Conservation (phyloP, 257 asterid genomes). For the Knoxia roxburghii region DNA sequence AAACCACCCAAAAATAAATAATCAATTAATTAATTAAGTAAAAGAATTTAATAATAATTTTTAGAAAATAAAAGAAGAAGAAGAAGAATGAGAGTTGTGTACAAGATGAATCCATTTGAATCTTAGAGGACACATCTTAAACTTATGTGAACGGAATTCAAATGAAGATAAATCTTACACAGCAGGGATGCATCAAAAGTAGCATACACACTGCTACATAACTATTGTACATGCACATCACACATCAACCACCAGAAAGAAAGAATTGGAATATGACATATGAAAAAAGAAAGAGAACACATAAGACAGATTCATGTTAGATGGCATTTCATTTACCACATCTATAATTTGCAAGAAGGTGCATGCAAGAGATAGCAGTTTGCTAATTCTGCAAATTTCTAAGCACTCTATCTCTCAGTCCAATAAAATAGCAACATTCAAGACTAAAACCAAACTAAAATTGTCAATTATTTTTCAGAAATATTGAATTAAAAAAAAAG, state of each 20-base stretch:
- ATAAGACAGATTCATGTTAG: neutral
- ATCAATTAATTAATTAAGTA: too few relatives aligned
- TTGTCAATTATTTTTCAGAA: neutral
- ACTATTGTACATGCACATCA: neutral
- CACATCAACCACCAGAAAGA: neutral
- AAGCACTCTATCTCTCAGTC: neutral
- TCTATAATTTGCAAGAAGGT: neutral
- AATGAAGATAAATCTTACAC: neutral
- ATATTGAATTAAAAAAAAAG: too few relatives aligned
- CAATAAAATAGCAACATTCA: neutral
- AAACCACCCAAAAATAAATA: slow-evolving; percentile 8
- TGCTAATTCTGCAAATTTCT: neutral
- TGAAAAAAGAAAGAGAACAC: neutral
- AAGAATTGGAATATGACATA: neutral
- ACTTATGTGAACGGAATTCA: neutral
- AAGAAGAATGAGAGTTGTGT: neutral
- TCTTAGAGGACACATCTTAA: neutral
- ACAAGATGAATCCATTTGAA: neutral
- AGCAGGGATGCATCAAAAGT: neutral
- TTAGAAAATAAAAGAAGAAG: neutral
- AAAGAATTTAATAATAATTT: too few relatives aligned
- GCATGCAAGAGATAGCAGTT: neutral
- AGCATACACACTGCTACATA: neutral
- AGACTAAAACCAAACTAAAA: neutral
- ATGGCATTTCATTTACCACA: neutral